Percentiles rank a stretch among this genome's conserved stretches.
Conservation (phyloP, 2,329 filamentous ascomycete genomes). For the Chrysoporthe puriensis region DNA sequence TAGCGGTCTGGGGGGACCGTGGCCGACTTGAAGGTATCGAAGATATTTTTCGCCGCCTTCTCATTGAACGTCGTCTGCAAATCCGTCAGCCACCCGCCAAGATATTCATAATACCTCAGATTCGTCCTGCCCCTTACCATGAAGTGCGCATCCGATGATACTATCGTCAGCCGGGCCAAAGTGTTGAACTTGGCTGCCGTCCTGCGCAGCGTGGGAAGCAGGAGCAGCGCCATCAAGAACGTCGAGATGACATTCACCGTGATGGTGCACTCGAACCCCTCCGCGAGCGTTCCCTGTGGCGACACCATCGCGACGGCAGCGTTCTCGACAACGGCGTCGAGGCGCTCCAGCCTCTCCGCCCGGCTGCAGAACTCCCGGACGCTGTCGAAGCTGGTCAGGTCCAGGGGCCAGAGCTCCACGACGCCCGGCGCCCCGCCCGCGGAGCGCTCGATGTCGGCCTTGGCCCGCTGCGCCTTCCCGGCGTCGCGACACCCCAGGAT, state of each 20-base stretch:
- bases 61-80: slow-evolving; percentile 41
- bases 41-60: slow-evolving; percentile 37
- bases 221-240: slow-evolving; percentile 46
- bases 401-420: slow-evolving; percentile 55
- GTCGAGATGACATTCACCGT: slow-evolving; percentile 53
- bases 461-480: slow-evolving; percentile 44
- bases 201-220: slow-evolving; percentile 47
- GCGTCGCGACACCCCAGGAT: slow-evolving; percentile 44
- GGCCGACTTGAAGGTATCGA: slow-evolving; percentile 39
- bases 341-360: slow-evolving; percentile 39
- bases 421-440: slow-evolving; percentile 31
- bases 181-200: slow-evolving; percentile 40
- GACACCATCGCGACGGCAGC: slow-evolving; percentile 39
- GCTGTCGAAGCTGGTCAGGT: slow-evolving; percentile 51
- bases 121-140: slow-evolving; percentile 31
- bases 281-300: slow-evolving; percentile 31
- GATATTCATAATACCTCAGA: too few species aligned
- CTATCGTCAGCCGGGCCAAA: slow-evolving; percentile 42
- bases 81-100: slow-evolving; percentile 26
- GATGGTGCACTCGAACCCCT: slow-evolving; percentile 48
- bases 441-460: slow-evolving; percentile 39
- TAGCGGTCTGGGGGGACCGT: slow-evolving; percentile 40
- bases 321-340: slow-evolving; percentile 50
- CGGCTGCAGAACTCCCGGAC: slow-evolving; percentile 46
- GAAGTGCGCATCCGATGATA: slow-evolving; percentile 44